Conservation (phyloP, 306 rosid genomes). For the Morella rubra region DNA sequence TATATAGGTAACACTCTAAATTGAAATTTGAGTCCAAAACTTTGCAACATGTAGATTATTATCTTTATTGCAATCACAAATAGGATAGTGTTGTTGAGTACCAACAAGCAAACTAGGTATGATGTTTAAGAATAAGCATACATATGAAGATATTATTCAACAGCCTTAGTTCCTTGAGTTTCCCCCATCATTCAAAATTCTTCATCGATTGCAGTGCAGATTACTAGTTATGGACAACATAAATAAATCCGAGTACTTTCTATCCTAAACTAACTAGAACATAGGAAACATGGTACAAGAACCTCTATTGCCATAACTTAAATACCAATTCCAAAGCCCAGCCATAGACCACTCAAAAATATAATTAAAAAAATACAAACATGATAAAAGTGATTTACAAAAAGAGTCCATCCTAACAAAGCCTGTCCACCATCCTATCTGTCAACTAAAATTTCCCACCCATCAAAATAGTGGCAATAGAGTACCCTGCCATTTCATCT, state of each 20-base stretch:
- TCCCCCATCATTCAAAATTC: background rate
- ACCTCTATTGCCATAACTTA: background rate
- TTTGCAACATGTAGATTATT: background rate
- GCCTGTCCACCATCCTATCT: slow-evolving; percentile 13
- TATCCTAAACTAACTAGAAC: too few relatives aligned
- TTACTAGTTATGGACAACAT: background rate
- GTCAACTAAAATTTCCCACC: slow-evolving; percentile 8
- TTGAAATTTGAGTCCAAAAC: background rate
- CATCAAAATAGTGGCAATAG: slow-evolving; percentile 11
- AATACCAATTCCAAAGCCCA: background rate
- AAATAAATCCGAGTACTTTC: background rate
- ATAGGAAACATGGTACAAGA: background rate
- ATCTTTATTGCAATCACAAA: background rate
- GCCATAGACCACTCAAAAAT: background rate
- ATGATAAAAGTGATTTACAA: background rate
- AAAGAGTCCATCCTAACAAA: background rate
- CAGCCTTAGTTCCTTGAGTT: too few relatives aligned
- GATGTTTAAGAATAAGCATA: background rate
- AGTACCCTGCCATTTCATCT: background rate
- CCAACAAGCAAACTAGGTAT: background rate
- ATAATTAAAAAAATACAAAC: background rate
- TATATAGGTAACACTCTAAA: background rate
- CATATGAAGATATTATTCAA: background rate
- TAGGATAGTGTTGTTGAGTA: background rate
- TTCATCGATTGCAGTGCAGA: background rate